Evolutionary conservation across 495 filamentous ascomycete species (phyloP), one percentile per base, ranked within the genome.

Genomic region (Hypoxylon fragiforme): DNA sequence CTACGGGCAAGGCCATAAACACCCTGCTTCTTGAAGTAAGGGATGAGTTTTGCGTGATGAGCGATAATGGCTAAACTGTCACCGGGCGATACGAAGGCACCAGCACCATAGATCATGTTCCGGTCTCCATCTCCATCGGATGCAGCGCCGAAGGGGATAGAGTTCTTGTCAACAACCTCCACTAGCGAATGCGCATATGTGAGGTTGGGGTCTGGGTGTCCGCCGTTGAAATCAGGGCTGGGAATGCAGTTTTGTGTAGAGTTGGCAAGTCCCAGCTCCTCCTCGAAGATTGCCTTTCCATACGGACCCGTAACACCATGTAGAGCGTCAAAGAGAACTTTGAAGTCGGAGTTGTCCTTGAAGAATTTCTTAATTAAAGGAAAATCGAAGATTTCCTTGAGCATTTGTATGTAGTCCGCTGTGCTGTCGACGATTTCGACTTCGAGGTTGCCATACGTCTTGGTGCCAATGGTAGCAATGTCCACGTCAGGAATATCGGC

Each of bases 31-130:
- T 90, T 85, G 84, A 98, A 98, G 75, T 92, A 98, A 30, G 94
- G 94, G 64, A 98, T 98, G 42, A 96, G 81, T 44, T 91, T 75
- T 51, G 94, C 91, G 63, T 97, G 87, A 79, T 98, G 94, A 28
- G 94, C 89, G 68, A 98, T 98, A 72, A 98, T 97, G 59, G 94
- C 94, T 60, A 98, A 76, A 67, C 87, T 92, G 80, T 98, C 94
- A 57, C 94, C 94, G 9, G 94, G 94, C 5, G 95, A 97, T 47
- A 98, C 94, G 65, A 98, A 98, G 32, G 84, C 85, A 65, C 94
- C 90, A 60, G 92, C 92, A 50, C 94, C 94, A 71, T 98, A 98
- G 66, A 98, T 97, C 94, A 98, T 98, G 81, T 98, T 98, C 50
- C 94, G 89, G 76, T 98, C 94, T 62, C 94, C 94, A 63, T 98